Percentiles rank a stretch among this genome's conserved stretches.
phyloP scores from a whole-genome alignment of 2,329 filamentous ascomycete genomes.

The Sarocladiaceae sp. region DNA sequence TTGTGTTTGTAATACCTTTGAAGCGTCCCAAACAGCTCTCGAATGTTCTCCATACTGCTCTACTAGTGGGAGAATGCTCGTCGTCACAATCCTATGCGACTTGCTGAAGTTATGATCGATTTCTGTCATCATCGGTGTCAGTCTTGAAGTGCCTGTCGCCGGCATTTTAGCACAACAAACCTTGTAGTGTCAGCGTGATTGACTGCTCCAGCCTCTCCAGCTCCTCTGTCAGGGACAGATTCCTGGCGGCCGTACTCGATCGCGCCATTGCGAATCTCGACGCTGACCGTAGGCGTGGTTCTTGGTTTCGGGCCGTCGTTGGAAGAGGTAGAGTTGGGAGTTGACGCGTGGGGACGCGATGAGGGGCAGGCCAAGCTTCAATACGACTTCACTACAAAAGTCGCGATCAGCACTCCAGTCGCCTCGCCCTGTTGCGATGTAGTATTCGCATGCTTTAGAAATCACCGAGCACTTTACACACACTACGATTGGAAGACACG shows the following conservation, averaged over 20 bases:
- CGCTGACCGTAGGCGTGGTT: neutral
- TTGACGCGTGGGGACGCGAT: slow-evolving; percentile 25
- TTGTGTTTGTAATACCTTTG: slow-evolving; percentile 58
- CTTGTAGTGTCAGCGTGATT: slow-evolving; percentile 93
- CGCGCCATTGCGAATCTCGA: slow-evolving; percentile 41
- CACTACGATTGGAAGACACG: no score
- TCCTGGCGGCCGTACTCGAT: slow-evolving; percentile 43
- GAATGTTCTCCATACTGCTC: slow-evolving; percentile 96
- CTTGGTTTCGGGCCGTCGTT: neutral
- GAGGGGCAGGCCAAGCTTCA: slow-evolving; percentile 22
- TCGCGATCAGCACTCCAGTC: neutral
- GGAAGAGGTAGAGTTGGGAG: neutral
- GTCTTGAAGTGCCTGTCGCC: neutral
- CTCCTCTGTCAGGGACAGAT: slow-evolving; percentile 84
- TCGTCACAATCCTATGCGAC: slow-evolving; percentile 92
- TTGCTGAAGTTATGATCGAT: slow-evolving; percentile 98
- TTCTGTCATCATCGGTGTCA: slow-evolving; percentile 51
- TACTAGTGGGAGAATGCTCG: slow-evolving; percentile 86
- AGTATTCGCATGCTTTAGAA: no score
- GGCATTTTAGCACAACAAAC: slow-evolving; percentile 35
- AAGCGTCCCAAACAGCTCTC: slow-evolving; percentile 91
- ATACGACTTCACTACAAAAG: no score
- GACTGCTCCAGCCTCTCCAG: slow-evolving; percentile 94
- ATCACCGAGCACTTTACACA: no score
- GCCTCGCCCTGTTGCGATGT: no score